Evolutionary conservation across 1,284 basidiomycete genomes (phyloP), one percentile per base, ranked within the genome.

Genomic region (Tylopilus sp.): DNA sequence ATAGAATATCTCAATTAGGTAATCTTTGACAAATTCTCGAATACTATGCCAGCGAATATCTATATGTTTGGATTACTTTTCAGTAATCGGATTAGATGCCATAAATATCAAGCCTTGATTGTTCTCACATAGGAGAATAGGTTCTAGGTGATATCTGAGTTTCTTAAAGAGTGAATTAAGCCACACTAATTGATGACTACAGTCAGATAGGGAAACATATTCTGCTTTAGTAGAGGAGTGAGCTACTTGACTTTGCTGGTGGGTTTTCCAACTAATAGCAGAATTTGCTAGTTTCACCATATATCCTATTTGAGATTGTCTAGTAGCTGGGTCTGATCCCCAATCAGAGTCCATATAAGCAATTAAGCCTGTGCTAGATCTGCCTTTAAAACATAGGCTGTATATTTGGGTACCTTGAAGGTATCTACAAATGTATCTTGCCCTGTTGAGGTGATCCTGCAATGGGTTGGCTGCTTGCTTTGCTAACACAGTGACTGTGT

Each of bases 271-370:
- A 13, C n/a, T 19, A 15, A 47, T 26, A 4, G 33, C 21, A 2
- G 16, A 5, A 1, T 21, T 35, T 0, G 45, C 30, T 10, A 40
- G 30, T 13, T 39, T 31, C 0, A 38, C 15, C 9, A 21, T 30
- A 2, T 52, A 66, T 10, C 64, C 64, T 2, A 55, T 58, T 3
- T 49, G 45, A 6, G 61, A 69, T 25, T 41, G 41, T 0, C 53
- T n/a, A 1, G 15, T 31, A 7, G 30, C 31, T 1, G 34, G 16
- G 33, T 48, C 23, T 2, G 41, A 38, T 2, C 11, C 63, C 61
- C 63, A 70, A 51, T 71, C 61, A 11, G 61, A 59, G 48, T 70
- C 61, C 16, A 61, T 39, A 12, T 6, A 62, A 1, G 49, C 49
- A 13, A 48, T 37, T 0, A 67, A 7, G 0, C 25, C 34, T n/a